Percentiles rank a stretch among this genome's conserved stretches.
phyloP scores from a whole-genome alignment of 2,329 filamentous ascomycete species.

The Diaporthe australafricana region DNA sequence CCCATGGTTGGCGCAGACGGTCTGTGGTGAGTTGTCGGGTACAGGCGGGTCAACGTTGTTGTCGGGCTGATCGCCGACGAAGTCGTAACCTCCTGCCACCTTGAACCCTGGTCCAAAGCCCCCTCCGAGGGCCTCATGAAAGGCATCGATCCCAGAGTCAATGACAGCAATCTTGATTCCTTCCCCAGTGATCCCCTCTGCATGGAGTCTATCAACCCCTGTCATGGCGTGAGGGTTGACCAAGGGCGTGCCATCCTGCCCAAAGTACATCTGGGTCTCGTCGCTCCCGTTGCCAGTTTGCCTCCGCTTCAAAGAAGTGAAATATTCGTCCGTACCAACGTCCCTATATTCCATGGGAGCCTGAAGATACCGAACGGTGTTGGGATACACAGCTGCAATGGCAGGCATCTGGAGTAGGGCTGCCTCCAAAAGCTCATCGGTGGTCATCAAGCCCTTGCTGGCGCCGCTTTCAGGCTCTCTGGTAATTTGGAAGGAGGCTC shows the following conservation, averaged over 20 bases:
- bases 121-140: constrained; percentile 3
- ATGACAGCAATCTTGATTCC: constrained; percentile 8
- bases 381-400: constrained; percentile 30
- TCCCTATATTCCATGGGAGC: background rate
- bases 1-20: constrained; percentile 21
- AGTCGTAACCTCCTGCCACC: constrained; percentile 19
- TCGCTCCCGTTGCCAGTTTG: constrained; percentile 9
- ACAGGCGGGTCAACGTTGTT: constrained; percentile 7
- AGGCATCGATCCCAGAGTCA: background rate
- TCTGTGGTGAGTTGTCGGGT: constrained; percentile 17
- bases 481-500: constrained; percentile 20
- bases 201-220: constrained; percentile 2
- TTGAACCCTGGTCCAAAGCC: constrained; percentile 12
- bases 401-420: constrained; percentile 21
- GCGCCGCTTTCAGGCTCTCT: background rate
- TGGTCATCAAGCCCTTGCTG: background rate
- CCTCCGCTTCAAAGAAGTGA: background rate
- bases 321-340: background rate
- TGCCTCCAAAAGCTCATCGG: constrained; percentile 18
- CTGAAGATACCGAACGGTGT: constrained; percentile 22
- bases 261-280: constrained; percentile 7
- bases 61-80: constrained; percentile 21
- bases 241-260: constrained; percentile 12
- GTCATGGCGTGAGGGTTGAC: constrained; percentile 6
- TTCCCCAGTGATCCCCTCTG: constrained; percentile 9